Base-by-base conservation (phyloP, 352 stramenopile genomes). In the Phytopythium litorale region DNA sequence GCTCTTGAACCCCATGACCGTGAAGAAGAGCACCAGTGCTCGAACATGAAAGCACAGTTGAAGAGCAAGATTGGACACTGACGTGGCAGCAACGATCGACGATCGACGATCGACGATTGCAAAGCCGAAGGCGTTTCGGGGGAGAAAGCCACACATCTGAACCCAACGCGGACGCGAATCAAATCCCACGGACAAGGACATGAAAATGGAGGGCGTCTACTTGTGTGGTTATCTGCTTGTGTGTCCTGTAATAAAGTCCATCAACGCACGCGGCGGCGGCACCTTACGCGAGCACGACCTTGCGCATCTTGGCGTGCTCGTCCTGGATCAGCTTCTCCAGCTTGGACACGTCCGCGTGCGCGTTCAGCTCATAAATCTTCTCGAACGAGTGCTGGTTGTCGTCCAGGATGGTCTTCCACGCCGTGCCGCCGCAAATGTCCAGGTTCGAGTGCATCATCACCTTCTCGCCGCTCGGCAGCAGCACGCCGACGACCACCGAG, bases 351-450 rank as follows among this genome's bases (percentile, higher is more conserved):
- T 96, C 91, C 32, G 84, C 87, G 57, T 90, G 78, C 48, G 84
- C 82, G 73, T 98, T 98, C 40, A 97, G 86, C 66, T 94, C 90
- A 79, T 98, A 96, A 58, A 99, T 96, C 60, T 89, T 88, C 75
- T 99, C 94, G 76, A 99, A 99, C 35, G 92, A 97, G 60, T 97
- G 76, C 51, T 87, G 72, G 75, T 99, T 99, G 57, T 92, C 80
- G 40, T 94, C 79, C 33, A 98, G 64, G 65, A 95, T 88, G 6
- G 83, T 86, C 73, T 98, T 98, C 96, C 96, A 99, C 32, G 84
- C 89, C 54, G 97, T 87, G 60, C 95, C 93, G 60, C 96, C 96
- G 78, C 96, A 97, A 67, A 98, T 92, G 50, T 94, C 81, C 63
- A 98, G 85, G 62, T 91, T 87, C 30, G 88, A 98, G 54, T 87